Evolutionary conservation across 169 alveolate species (phyloP), one percentile per base, ranked within the genome.

Genomic region (Plasmodium ovale): DNA sequence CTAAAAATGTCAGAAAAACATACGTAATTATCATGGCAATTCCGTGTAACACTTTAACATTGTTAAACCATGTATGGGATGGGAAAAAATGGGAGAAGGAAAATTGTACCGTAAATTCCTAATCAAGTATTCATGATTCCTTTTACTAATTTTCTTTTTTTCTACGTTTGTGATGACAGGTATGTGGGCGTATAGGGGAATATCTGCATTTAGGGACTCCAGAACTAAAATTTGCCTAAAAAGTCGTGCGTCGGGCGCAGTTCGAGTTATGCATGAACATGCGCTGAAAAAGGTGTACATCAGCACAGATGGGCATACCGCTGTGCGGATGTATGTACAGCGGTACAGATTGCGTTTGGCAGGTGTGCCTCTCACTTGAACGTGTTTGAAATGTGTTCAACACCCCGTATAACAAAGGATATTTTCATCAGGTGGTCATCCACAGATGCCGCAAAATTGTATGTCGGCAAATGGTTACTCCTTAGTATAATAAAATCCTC

Each of bases 341-440:
- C 89, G 35, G 62, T 90, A 96, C 69, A 92, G 65, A 53, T 54
- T 3, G 97, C 89, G 62, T 95, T 95, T 53, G 71, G 70, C 31
- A 92, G 68, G 65, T 95, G 97, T 19, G 94, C 97, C n/a, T n/a
- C 89, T 54, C 64, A 92, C 97, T 72, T 93, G 65, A 53, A 60
- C 3, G 97, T 92, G 62, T 95, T 95, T 53, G 71, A 73, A 39
- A 92, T 72, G 65, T 95, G 97, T 19, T 95, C 97, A 9, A 79
- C 89, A 14, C 95, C 97, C n/a, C 97, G 77, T 10, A 95, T 87
- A 25, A 95, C 96, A 62, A 90, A 96, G 29, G 97, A 71, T 33
- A 95, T 88, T 25, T 87, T 94, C 96, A 93, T 93, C 53, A 90
- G 53, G 47, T 85, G 73, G 84, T 95, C 97, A 87, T 95, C 97